Percentiles rank a stretch among this genome's conserved stretches.
phyloP scores from a whole-genome alignment of 2,329 filamentous ascomycete genomes.

The Pseudogymnoascus sp. region DNA sequence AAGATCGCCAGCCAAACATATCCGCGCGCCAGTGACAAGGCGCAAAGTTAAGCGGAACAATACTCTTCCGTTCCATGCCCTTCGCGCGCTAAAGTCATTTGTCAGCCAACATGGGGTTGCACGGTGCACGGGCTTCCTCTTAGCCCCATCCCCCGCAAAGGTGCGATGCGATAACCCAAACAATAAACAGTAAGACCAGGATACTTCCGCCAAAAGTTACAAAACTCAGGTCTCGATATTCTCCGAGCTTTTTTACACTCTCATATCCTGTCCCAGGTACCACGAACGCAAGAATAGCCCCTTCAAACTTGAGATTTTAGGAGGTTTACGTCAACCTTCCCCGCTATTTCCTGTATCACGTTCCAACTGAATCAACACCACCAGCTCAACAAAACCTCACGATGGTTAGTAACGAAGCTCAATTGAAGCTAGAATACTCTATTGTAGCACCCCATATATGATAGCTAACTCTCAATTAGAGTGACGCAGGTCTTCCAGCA shows the following conservation, averaged over 20 bases:
- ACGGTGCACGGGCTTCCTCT: background rate
- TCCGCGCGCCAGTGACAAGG: conserved; percentile 3
- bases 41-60: background rate
- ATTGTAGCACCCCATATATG: background rate
- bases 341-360: conserved; percentile 7
- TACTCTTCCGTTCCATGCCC: background rate
- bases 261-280: background rate
- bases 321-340: conserved; percentile 10
- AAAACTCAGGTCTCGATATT: conserved; percentile 1
- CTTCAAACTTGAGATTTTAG: conserved; percentile 4
- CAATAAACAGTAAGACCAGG: conserved; percentile 7
- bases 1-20: background rate
- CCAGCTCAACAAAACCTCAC: background rate
- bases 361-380: background rate
- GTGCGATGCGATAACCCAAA: conserved; percentile 5
- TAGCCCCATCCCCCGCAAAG: conserved; percentile 1
- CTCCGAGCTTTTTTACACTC: background rate
- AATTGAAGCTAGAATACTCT: background rate
- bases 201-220: conserved; percentile 1
- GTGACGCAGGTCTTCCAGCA: conserved; percentile 70
- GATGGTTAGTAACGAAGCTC: background rate
- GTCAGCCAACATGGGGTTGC: background rate
- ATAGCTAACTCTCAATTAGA: conserved; percentile 32
- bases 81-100: background rate
- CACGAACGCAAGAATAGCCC: conserved; percentile 12